A percentile compares a stretch with the other conserved stretches of the same genome.
Evolutionary conservation across 2,329 filamentous ascomycete species (phyloP).

Genomic region (Diplodia seriata): DNA sequence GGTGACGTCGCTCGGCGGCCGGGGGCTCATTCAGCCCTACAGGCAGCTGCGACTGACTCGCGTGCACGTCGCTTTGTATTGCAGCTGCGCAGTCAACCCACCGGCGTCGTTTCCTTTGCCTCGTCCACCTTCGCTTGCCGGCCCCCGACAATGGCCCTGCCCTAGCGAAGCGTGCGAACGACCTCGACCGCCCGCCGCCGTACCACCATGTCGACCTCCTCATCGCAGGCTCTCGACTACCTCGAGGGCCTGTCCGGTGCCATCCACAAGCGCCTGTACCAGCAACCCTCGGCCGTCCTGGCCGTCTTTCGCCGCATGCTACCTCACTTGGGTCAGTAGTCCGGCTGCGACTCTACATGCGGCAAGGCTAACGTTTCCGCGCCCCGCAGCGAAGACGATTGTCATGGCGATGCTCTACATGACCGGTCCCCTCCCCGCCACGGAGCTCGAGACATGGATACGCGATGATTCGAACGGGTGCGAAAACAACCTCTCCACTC

Average conservation of each 20-base stretch:
- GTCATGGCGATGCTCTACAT: constrained; percentile 96
- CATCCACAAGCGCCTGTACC: constrained; percentile 90
- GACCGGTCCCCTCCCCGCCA: constrained; percentile 77
- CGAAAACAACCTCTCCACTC: constrained; percentile 34
- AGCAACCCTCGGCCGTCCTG: constrained; percentile 92
- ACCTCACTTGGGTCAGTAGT: constrained; percentile 76
- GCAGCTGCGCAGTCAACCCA: constrained; percentile 5
- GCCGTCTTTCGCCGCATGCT: constrained; percentile 98
- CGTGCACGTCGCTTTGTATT: background rate
- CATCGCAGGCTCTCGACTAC: constrained; percentile 78
- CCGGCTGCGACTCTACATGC: constrained; percentile 1
- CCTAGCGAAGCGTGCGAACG: constrained; percentile 32
- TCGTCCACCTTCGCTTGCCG: constrained; percentile 25
- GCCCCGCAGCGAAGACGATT: constrained; percentile 78
- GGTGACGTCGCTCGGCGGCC: constrained; percentile 25
- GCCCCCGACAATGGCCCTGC: constrained; percentile 44
- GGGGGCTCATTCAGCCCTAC: constrained; percentile 22
- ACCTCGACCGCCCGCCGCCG: constrained; percentile 44
- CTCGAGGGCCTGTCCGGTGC: constrained; percentile 89
- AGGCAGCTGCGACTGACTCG: constrained; percentile 13
- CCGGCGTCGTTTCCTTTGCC: background rate
- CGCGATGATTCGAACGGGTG: constrained; percentile 69
- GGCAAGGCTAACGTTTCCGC: background rate
- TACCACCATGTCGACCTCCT: constrained; percentile 61
- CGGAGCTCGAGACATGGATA: constrained; percentile 86